Percentiles rank a stretch among this genome's conserved stretches.
Evolutionary conservation across 768 basidiomycete species (phyloP).

Genomic region (Leccinellum luteum): DNA sequence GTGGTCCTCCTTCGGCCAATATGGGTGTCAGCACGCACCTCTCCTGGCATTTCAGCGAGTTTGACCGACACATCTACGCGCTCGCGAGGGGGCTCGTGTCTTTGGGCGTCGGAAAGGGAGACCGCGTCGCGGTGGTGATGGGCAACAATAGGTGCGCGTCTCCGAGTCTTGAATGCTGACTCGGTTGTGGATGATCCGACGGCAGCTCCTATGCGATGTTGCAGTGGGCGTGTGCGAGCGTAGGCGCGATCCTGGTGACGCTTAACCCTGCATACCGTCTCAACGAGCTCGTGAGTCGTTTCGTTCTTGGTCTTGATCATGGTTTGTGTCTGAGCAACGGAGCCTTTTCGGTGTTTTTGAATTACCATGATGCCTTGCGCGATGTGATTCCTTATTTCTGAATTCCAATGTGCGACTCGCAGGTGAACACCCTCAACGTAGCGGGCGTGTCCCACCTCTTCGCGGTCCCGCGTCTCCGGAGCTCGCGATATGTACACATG

Average conservation of each 20-base stretch:
- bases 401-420: background rate
- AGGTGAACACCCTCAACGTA: constrained; percentile 63
- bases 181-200: background rate
- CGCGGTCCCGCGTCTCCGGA: constrained; percentile 65
- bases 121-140: constrained; percentile 79
- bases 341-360: background rate
- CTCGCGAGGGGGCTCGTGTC: constrained; percentile 66
- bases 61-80: constrained; percentile 62
- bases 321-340: background rate
- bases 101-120: constrained; percentile 72
- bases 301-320: background rate
- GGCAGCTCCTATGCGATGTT: constrained; percentile 72
- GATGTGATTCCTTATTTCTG: no score
- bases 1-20: constrained; percentile 57
- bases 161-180: background rate
- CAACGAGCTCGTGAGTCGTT: constrained; percentile 58
- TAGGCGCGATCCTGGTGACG: constrained; percentile 82
- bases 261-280: constrained; percentile 79
- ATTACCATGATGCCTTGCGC: background rate
- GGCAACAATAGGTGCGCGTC: constrained; percentile 72
- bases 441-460: constrained; percentile 69
- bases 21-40: constrained; percentile 49
- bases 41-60: constrained; percentile 73
- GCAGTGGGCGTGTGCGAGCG: constrained; percentile 84
- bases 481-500: constrained; percentile 61